Conservation (phyloP, 306 rosid genomes). For the Cucurbita moschata region DNA sequence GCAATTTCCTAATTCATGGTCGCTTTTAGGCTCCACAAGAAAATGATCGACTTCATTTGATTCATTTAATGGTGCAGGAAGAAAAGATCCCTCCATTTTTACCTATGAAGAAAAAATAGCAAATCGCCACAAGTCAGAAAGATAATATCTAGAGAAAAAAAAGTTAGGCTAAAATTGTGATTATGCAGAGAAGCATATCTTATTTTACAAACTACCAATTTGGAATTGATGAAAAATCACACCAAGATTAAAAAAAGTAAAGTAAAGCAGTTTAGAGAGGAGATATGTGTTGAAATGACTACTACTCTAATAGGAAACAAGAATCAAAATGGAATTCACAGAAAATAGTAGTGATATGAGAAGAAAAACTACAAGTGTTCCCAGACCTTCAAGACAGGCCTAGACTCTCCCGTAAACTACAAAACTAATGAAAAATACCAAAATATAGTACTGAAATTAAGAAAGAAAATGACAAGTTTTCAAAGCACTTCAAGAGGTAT, state of each 20-base stretch:
- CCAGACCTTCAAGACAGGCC: background rate
- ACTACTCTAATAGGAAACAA: background rate
- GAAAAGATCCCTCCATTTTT: conserved; percentile 42
- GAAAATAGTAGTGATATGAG: background rate
- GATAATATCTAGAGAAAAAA: background rate
- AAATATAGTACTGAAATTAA: background rate
- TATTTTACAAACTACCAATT: background rate
- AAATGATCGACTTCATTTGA: conserved; percentile 39
- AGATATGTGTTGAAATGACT: background rate
- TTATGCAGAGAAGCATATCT: background rate
- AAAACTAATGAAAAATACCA: background rate
- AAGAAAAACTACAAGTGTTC: background rate
- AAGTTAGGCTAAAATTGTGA: background rate
- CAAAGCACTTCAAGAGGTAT: background rate
- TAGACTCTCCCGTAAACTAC: background rate
- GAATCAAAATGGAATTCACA: background rate
- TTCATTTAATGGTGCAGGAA: conserved; percentile 41
- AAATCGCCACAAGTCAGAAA: background rate
- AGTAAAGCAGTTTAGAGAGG: background rate
- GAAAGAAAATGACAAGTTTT: background rate
- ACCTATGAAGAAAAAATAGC: conserved; percentile 22
- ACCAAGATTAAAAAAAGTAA: background rate
- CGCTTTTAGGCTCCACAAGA: conserved; percentile 46
- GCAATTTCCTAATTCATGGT: conserved; percentile 32
- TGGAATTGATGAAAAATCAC: background rate